A percentile compares a stretch with the other conserved stretches of the same genome.
phyloP scores from a whole-genome alignment of 306 rosid species.

The Quercus rubra region DNA sequence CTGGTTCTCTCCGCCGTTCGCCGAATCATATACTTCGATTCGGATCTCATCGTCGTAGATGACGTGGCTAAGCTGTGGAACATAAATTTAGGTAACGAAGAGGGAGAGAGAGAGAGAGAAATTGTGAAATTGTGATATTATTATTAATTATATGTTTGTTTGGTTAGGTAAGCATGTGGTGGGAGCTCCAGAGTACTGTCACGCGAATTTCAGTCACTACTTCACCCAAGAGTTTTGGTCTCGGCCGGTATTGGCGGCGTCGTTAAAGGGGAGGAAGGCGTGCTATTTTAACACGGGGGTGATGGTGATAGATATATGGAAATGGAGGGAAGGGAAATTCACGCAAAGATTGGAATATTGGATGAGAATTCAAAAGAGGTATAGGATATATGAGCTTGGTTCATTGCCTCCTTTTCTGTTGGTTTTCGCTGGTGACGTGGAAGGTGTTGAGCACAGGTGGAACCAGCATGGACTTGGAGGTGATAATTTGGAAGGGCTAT shows the following conservation, averaged over 20 bases:
- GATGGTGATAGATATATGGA: slow-evolving; percentile 83
- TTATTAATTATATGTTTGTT: too few relatives aligned
- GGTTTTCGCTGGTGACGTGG: slow-evolving; percentile 80
- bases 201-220: slow-evolving; percentile 82
- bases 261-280: slow-evolving; percentile 48
- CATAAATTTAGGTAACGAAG: slow-evolving; percentile 35
- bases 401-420: slow-evolving; percentile 82
- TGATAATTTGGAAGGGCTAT: slow-evolving; percentile 71
- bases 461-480: slow-evolving; percentile 96
- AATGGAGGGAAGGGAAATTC: slow-evolving; percentile 73
- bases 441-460: slow-evolving; percentile 86
- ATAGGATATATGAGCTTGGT: slow-evolving; percentile 81
- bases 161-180: slow-evolving; percentile 42
- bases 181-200: slow-evolving; percentile 92
- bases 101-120: too few relatives aligned
- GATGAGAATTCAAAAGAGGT: slow-evolving; percentile 84
- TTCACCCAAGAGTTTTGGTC: slow-evolving; percentile 79
- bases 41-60: slow-evolving; percentile 81
- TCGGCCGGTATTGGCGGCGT: slow-evolving; percentile 43
- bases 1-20: slow-evolving; percentile 53
- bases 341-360: slow-evolving; percentile 69
- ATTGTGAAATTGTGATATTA: too few relatives aligned
- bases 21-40: slow-evolving; percentile 83
- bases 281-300: slow-evolving; percentile 95
- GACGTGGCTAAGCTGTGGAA: slow-evolving; percentile 87